Percentiles rank a stretch among this genome's conserved stretches.
These are phyloP conservation scores for Xanthoconium separans DNA, from an alignment of 1,284 basidiomycete species.

Conservation along the genomic window DNA sequence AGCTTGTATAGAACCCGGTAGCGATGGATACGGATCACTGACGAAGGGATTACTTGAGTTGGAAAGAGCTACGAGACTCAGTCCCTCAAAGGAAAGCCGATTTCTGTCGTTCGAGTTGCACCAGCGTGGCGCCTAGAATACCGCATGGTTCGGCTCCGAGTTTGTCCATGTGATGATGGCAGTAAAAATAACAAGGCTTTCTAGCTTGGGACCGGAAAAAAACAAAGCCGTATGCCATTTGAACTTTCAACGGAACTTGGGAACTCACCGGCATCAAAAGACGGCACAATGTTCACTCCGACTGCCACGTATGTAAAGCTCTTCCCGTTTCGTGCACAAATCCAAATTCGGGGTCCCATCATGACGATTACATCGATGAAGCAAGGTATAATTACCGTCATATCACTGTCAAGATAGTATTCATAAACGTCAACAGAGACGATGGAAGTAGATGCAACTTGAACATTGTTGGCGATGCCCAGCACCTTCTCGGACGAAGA, in stretches of 20 bases:
- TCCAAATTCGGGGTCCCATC: no score
- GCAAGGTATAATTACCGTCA: no score
- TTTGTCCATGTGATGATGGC: neutral
- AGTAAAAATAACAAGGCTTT: neutral
- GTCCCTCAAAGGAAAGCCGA: neutral
- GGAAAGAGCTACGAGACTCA: neutral
- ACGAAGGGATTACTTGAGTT: neutral
- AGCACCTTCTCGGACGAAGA: no score
- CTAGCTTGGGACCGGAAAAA: neutral
- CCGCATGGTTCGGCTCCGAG: neutral
- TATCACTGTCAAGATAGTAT: no score
- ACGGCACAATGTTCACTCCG: neutral
- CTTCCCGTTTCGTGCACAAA: no score
- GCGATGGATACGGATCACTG: constrained; percentile 1
- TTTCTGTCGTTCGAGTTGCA: neutral
- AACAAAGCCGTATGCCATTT: neutral
- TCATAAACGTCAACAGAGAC: no score
- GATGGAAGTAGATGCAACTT: no score
- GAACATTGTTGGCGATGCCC: no score
- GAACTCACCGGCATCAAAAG: neutral
- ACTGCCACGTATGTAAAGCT: neutral
- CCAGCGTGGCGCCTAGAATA: neutral
- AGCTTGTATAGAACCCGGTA: constrained; percentile 1
- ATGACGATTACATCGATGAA: no score
- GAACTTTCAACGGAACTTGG: neutral